Conservation (phyloP, 495 filamentous ascomycete genomes). For the Aspergillus carlsbadensis region DNA sequence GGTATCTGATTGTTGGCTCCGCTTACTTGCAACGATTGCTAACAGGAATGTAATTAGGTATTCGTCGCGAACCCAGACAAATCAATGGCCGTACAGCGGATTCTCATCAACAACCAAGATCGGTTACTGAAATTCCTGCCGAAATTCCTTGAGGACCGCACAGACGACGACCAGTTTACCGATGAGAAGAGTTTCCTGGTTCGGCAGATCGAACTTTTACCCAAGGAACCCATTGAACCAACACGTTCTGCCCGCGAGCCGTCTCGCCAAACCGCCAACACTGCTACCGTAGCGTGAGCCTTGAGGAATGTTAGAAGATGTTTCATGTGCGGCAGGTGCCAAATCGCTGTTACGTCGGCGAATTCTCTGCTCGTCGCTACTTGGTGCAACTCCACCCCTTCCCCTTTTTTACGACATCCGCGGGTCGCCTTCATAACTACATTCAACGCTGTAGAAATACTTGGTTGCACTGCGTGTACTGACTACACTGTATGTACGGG, state of each 20-base stretch:
- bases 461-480: conserved; percentile 21
- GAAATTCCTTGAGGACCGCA: conserved; percentile 89
- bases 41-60: conserved; percentile 53
- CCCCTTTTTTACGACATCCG: conserved; percentile 1
- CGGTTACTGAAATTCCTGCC: conserved; percentile 84
- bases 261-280: conserved; percentile 35
- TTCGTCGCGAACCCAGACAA: conserved; percentile 99
- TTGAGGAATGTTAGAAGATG: too few relatives aligned
- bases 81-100: conserved; percentile 87
- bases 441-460: conserved; percentile 10
- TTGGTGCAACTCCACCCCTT: background rate
- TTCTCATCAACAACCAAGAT: conserved; percentile 93
- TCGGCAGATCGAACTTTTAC: conserved; percentile 84
- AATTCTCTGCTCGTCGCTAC: background rate
- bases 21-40: conserved; percentile 10
- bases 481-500: conserved; percentile 10
- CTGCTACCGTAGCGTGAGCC: conserved; percentile 32
- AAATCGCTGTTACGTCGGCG: background rate
- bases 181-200: conserved; percentile 97
- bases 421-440: conserved; percentile 5
- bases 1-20: conserved; percentile 41
- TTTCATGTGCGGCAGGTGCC: conserved; percentile 8
- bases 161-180: conserved; percentile 97
- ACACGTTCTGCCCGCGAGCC: conserved; percentile 30
- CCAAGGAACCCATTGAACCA: conserved; percentile 60